Percentiles rank a stretch among this genome's conserved stretches.
Conservation (phyloP, 106 monocot genomes). For the Acorus gramineus region DNA sequence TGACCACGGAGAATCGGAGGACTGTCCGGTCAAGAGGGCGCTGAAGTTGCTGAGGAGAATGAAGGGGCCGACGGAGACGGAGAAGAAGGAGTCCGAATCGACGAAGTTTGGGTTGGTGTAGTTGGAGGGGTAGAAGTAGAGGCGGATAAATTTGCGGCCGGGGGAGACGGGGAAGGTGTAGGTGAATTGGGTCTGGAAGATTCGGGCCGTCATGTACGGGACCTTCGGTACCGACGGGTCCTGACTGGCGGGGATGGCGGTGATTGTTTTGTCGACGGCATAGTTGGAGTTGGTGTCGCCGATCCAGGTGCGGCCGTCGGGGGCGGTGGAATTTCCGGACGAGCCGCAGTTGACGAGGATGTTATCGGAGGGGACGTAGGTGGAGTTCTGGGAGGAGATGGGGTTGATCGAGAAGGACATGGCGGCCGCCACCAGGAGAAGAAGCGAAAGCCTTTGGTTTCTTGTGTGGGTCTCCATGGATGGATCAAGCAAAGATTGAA, state of each 20-base stretch:
- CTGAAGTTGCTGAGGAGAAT: conserved; percentile 72
- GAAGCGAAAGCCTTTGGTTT: not conserved
- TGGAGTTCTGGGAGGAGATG: not conserved
- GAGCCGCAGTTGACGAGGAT: conserved; percentile 42
- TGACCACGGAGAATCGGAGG: conserved; percentile 38
- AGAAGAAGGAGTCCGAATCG: conserved; percentile 48
- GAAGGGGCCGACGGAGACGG: conserved; percentile 12
- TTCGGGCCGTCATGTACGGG: conserved; percentile 40
- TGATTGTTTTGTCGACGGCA: not conserved
- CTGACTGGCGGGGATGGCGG: conserved; percentile 1
- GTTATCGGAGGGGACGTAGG: conserved; percentile 5
- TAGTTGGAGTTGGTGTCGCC: conserved; percentile 34
- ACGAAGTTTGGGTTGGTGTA: conserved; percentile 22
- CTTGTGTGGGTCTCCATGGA: too few relatives aligned
- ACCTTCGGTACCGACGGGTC: conserved; percentile 12
- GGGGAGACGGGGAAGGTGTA: conserved; percentile 54
- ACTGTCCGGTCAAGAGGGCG: conserved; percentile 32
- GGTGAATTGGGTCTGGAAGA: conserved; percentile 63
- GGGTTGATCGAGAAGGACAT: not conserved
- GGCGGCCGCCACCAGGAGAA: not conserved
- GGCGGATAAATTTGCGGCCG: conserved; percentile 60
- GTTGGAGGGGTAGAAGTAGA: conserved; percentile 57
- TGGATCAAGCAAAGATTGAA: too few relatives aligned
- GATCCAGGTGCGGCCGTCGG: conserved; percentile 27
- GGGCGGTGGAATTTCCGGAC: not conserved